Evolutionary conservation across 345 rosid genomes (phyloP), one percentile per base, ranked within the genome.

Genomic region (Sonneratia alba): DNA sequence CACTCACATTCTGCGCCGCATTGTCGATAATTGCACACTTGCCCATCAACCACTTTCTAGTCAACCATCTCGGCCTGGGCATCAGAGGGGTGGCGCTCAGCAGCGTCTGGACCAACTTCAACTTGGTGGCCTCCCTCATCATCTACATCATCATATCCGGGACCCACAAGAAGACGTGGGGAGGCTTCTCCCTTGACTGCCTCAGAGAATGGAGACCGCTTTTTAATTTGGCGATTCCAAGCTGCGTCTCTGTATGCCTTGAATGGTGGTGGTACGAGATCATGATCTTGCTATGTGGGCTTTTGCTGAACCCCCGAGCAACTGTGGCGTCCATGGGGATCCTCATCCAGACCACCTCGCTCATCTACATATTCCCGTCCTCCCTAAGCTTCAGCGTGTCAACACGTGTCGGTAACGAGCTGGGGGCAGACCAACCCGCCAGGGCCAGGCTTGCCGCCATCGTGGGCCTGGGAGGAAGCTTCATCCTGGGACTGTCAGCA

Each of bases 231-330:
- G 87, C 87, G 3, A 69, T 79, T 61, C 87, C 87, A 9, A 83
- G 87, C 71, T 81, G 84, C 67, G 37, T 83, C 43, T 83, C 87
- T 0, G 87, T 81, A 19, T 83, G 87, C 73, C 79, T 83, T 34
- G 87, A 81, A 72, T 83, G 87, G 87, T 83, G 87, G 87, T 83
- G 87, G 87, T 83, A 83, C 42, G 87, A 83, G 79, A 77, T 83
- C 69, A 83, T 83, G 84, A 83, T 81, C 75, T 36, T 83, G 38
- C 74, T 81, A 1, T 83, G 84, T 34, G 87, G 87, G 59, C 75
- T 83, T 19, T 62, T 83, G 67, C 22, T 75, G 4, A 81, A 83
- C 81, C 84, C 87, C 13, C 71, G 75, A 73, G 81, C 81, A 5
- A 64, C 84, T 3, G 77, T 83, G 57, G 87, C 87, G 43, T 79